A percentile compares a stretch with the other conserved stretches of the same genome.
Conservation (phyloP, 163 green algal species). For the Trebouxia gelatinosa region DNA sequence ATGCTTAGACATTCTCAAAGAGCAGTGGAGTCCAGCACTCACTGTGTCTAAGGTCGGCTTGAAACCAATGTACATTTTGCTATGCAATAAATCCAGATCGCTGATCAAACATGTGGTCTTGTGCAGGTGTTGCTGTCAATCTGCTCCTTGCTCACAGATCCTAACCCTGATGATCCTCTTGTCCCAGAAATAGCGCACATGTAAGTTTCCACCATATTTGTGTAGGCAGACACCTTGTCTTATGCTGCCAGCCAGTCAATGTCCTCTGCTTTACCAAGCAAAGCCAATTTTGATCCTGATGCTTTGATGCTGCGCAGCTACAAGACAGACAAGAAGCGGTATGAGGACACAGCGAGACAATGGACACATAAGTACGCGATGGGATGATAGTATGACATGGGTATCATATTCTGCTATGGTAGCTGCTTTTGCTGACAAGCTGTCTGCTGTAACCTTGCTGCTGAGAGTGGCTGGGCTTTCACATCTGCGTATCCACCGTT, state of each 20-base stretch:
- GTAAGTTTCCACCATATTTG: constrained; percentile 20
- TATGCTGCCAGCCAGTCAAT: no score
- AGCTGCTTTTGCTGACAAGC: no score
- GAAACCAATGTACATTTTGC: no score
- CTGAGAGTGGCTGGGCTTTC: no score
- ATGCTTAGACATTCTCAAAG: constrained; percentile 96
- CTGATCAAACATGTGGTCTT: no score
- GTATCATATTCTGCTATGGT: no score
- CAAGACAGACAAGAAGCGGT: constrained; percentile 63
- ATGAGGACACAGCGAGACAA: constrained; percentile 65
- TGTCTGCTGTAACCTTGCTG: no score
- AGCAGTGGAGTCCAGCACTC: constrained; percentile 94
- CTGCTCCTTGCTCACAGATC: constrained; percentile 92
- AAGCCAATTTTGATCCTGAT: no score
- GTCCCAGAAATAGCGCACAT: constrained; percentile 72
- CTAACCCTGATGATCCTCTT: constrained; percentile 78
- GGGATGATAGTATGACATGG: constrained; percentile 29
- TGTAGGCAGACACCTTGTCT: background rate
- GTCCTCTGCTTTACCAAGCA: no score
- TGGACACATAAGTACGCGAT: constrained; percentile 63
- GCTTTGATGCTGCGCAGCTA: no score
- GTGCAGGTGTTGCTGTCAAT: constrained; percentile 88
- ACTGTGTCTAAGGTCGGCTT: constrained; percentile 98
- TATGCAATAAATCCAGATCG: no score
- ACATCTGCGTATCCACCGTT: no score